Evolutionary conservation across 108 stramenopile species (phyloP).

Genomic region (Fistulifera solaris): DNA sequence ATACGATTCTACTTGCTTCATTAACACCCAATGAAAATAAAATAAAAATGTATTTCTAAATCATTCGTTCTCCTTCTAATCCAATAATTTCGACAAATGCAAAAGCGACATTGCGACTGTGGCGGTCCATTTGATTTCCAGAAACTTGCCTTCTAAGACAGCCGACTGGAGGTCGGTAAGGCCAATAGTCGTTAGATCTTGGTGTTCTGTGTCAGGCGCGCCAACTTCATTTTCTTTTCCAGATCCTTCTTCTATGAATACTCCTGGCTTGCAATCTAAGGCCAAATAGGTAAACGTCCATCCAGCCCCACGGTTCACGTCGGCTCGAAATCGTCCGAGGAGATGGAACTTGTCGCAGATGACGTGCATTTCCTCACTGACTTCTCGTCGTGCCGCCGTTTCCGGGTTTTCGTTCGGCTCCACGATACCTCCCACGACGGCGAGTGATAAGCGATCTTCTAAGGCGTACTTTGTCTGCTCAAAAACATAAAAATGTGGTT

Average conservation of each 20-base stretch:
- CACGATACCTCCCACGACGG: slow-evolving; percentile 74
- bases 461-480: slow-evolving; percentile 78
- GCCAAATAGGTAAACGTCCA: slow-evolving; percentile 64
- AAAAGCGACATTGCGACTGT: slow-evolving; percentile 65
- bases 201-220: slow-evolving; percentile 56
- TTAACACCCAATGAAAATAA: slow-evolving; percentile 2
- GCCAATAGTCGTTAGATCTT: slow-evolving; percentile 36
- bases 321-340: slow-evolving; percentile 62
- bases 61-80: not conserved
- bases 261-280: slow-evolving; percentile 25
- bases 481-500: slow-evolving; percentile 50
- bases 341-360: slow-evolving; percentile 35
- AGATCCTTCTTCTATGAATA: not conserved
- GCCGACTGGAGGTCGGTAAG: slow-evolving; percentile 33
- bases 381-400: slow-evolving; percentile 54
- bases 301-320: slow-evolving; percentile 79
- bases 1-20: not conserved
- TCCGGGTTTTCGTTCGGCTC: slow-evolving; percentile 57
- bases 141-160: slow-evolving; percentile 43
- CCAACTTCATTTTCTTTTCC: slow-evolving; percentile 31
- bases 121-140: slow-evolving; percentile 80
- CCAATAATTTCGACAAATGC: slow-evolving; percentile 11
- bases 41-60: not conserved
- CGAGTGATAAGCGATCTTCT: slow-evolving; percentile 39
- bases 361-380: slow-evolving; percentile 59